Evolutionary conservation across 805 yeast genomes (phyloP), one percentile per base, ranked within the genome.

Genomic region (Nakazawaea molendinolei): DNA sequence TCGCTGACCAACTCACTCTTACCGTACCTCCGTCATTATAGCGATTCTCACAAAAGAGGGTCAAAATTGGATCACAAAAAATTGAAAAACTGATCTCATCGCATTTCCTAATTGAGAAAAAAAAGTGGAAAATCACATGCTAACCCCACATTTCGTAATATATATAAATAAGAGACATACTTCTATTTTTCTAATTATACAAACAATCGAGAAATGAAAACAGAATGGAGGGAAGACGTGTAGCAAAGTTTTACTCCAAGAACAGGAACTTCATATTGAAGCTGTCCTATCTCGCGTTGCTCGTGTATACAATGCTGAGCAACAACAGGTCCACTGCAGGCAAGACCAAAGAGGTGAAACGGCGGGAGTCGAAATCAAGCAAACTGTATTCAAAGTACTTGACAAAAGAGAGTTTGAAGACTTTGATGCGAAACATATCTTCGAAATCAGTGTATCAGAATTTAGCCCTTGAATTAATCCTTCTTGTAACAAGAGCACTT

Each of bases 401-500:
- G 18, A 24, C 29, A 17, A 23, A 28, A 10, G 3, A 21, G 7
- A 23, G 20, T 17, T 23, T 28, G 23, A 22, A 20, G 16, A 23
- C 15, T 12, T 37, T 37, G 36, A 13, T 32, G 8, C 23, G 17
- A 23, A 24, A 21, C 13, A 17, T 31, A 3, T 19, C 31, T 8
- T 28, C 38, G 8, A 3, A 16, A 9, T 27, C 40, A 2, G 43
- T 38, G 2, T 16, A 21, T 8, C 15, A 23, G 17, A 34, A 27
- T 16, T 31, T 38, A 5, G 21, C 17, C 20, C 13, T 8, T 33
- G 40, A 86, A 55, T 58, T 86, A 5, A 51, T 64, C 0, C 62
- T 86, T 18, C 63, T 89, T 30, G 67, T 83, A 3, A 44, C 71
- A 4, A 69, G 95, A 44, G 90, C 95, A 0, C 55, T 79, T 17